Evolutionary conservation across 305 asterid species (phyloP), one percentile per base, ranked within the genome.

Genomic region (Fraxinus nigra): DNA sequence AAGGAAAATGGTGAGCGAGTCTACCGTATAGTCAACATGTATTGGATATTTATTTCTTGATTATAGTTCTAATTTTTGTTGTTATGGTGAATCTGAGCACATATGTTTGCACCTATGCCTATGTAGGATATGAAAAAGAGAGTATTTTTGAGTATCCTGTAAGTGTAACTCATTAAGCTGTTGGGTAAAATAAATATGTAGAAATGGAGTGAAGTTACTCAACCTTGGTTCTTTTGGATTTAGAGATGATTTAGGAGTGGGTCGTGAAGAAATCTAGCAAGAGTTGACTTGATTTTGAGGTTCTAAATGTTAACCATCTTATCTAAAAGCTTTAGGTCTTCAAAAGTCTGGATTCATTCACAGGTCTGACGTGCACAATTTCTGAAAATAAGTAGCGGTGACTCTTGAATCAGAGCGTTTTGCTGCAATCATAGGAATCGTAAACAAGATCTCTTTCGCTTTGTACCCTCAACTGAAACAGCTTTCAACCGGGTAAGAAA

Each of bases 1-100:
- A 92, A 87, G 87, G 95, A 88, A 2, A 90, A 82, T 75, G 97
- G 99, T 95, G 86, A 70, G 76, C 76, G 46, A 24, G 75, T 83
- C 78, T 2, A 72, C 48, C 40, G 76, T 76, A 56, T 28, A 32
- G 83, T 84, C 82, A 75, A 63, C 26, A 1, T 22, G 70, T 61
- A 61, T 61, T 65, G 37, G 38, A 67, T 67, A 30, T 8, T 67
- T 28, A 14, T 67, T 67, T 67, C 37, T 28, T 33, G 38, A 67
- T 67, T 67, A 26, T 30, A 14, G 34, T 30, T 30, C 9, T 26
- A 4, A 11, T 28, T 65, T 32, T 54, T 78, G 70, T 34, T 67
- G 20, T 26, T 34, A 61, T 20, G 32, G 18, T 73, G 76, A 33
- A 67, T 26, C n/a, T 26, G 74, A 26, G 14, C 43, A 5, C 7